These are phyloP conservation scores for Capsella bursapastoris DNA, from an alignment of 345 rosid species.

Conservation along the genomic window DNA sequence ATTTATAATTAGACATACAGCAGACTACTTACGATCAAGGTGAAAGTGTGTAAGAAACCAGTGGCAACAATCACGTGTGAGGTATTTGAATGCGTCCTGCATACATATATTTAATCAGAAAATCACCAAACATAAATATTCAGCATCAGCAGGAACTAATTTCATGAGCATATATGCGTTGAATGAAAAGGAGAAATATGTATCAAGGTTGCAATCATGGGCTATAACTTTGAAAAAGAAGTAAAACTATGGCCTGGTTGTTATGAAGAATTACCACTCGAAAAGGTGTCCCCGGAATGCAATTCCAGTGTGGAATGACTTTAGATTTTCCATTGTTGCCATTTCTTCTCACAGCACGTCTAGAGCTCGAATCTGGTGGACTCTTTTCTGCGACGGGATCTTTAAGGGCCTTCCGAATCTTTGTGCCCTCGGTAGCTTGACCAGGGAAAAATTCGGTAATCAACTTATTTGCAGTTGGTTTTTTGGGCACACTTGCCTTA, in stretches of 20 bases:
- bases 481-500: constrained; percentile 50
- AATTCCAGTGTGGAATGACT: constrained; percentile 81
- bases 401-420: constrained; percentile 44
- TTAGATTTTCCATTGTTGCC: constrained; percentile 53
- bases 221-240: neutral
- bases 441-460: constrained; percentile 87
- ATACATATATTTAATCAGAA: constrained; percentile 34
- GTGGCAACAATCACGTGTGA: constrained; percentile 85
- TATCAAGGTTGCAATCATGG: neutral
- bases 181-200: neutral
- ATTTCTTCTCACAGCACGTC: constrained; percentile 45
- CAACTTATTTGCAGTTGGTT: constrained; percentile 64
- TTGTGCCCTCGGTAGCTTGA: constrained; percentile 45
- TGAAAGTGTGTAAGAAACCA: constrained; percentile 99
- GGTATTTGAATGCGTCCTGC: constrained; percentile 98
- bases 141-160: constrained; percentile 6
- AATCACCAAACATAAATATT: constrained; percentile 27
- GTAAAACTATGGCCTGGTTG: constrained; percentile 12
- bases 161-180: neutral
- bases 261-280: constrained; percentile 70
- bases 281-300: constrained; percentile 82
- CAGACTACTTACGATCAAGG: constrained; percentile 83
- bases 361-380: constrained; percentile 47
- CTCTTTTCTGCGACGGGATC: constrained; percentile 40
- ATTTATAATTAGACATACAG: constrained; percentile 15